Evolutionary conservation across 1,284 basidiomycete genomes (phyloP).

Genomic region (Leccinum pachyderme): DNA sequence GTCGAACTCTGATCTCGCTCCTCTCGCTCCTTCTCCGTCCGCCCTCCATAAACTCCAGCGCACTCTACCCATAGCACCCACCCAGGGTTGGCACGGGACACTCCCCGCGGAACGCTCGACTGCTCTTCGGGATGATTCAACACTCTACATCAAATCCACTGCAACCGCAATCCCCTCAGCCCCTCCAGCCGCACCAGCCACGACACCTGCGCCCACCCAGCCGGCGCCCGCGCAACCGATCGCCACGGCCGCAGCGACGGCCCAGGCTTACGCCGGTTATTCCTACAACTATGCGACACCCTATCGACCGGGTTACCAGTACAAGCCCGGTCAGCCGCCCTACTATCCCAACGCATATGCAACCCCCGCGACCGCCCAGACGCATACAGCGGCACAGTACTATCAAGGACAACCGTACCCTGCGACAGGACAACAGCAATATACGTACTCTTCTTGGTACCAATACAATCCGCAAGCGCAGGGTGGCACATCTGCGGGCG

Average conservation of each 20-base stretch:
- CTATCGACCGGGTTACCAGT: conserved; percentile 33
- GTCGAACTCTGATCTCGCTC: conserved; percentile 37
- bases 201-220: conserved; percentile 25
- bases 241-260: conserved; percentile 22
- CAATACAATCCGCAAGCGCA: conserved; percentile 33
- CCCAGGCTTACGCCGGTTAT: conserved; percentile 29
- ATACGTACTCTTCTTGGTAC: conserved; percentile 36
- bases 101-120: conserved; percentile 55
- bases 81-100: conserved; percentile 72
- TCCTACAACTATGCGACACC: conserved; percentile 29
- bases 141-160: conserved; percentile 57
- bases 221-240: conserved; percentile 27
- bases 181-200: conserved; percentile 18
- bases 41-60: conserved; percentile 65
- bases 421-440: conserved; percentile 31
- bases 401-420: conserved; percentile 33
- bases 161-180: conserved; percentile 37
- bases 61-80: conserved; percentile 57
- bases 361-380: conserved; percentile 22
- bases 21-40: conserved; percentile 58
- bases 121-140: conserved; percentile 71
- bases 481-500: conserved; percentile 20
- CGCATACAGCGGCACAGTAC: conserved; percentile 30
- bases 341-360: conserved; percentile 31
- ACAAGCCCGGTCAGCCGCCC: conserved; percentile 34